Conservation (phyloP, 495 filamentous ascomycete genomes). For the Penicillium angulare region DNA sequence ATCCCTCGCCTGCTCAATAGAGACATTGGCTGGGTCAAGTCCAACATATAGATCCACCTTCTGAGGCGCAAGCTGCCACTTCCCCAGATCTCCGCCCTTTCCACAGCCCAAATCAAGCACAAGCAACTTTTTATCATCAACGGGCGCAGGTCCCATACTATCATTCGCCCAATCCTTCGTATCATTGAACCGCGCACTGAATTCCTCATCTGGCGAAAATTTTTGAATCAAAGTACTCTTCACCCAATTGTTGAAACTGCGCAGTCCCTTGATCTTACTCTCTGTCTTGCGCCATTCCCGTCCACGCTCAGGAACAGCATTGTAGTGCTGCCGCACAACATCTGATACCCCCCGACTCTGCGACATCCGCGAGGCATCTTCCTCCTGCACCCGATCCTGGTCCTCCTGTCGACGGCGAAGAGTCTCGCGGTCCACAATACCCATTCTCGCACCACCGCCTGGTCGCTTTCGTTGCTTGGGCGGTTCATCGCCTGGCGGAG, state of each 20-base stretch:
- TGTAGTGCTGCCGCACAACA: conserved; percentile 90
- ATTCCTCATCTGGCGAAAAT: conserved; percentile 82
- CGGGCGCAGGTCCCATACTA: conserved; percentile 42
- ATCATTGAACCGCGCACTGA: conserved; percentile 39
- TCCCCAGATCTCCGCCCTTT: conserved; percentile 91
- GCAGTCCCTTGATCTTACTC: conserved; percentile 87
- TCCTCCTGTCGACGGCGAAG: conserved; percentile 65
- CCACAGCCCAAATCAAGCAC: conserved; percentile 95
- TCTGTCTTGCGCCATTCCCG: conserved; percentile 93
- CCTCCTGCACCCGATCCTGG: conserved; percentile 58
- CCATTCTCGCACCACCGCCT: conserved; percentile 75
- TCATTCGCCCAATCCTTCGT: conserved; percentile 52
- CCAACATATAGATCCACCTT: conserved; percentile 86
- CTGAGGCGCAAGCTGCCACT: conserved; percentile 91
- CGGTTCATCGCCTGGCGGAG: conserved; percentile 40
- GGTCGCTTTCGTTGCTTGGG: conserved; percentile 81
- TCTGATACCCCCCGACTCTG: conserved; percentile 67
- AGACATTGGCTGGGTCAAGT: conserved; percentile 86
- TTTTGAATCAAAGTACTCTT: conserved; percentile 97
- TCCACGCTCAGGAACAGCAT: conserved; percentile 82
- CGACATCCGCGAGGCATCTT: conserved; percentile 48
- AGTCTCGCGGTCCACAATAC: conserved; percentile 64
- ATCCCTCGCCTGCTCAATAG: conserved; percentile 83
- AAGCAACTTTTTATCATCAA: conserved; percentile 55
- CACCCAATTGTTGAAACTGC: conserved; percentile 97